A percentile compares a stretch with the other conserved stretches of the same genome.
Conservation (phyloP, 352 stramenopile species). For the Phytophthora palmivora region DNA sequence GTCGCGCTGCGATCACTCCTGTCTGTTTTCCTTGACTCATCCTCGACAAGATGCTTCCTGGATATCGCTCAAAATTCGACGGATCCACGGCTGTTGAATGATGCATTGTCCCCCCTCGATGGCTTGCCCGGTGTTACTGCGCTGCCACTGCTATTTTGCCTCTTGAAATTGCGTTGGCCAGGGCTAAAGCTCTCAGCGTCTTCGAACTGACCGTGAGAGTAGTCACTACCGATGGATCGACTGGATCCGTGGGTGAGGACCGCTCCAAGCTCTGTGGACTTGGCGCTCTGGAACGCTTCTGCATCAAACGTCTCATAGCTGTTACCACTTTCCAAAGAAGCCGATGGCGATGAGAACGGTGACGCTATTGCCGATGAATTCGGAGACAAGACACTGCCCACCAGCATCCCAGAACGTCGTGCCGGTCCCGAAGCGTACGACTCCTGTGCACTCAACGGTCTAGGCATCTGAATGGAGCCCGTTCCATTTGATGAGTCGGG, state of each 20-base stretch:
- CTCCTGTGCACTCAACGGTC: constrained; percentile 24
- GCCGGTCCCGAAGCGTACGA: constrained; percentile 31
- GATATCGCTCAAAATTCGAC: constrained; percentile 66
- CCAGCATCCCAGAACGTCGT: constrained; percentile 41
- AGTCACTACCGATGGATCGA: constrained; percentile 43
- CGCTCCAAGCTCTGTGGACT: constrained; percentile 28
- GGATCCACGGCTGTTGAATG: constrained; percentile 46
- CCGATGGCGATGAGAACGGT: constrained; percentile 25
- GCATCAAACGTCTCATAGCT: constrained; percentile 49
- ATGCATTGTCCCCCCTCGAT: constrained; percentile 26
- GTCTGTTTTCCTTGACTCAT: neutral
- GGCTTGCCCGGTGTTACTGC: constrained; percentile 7
- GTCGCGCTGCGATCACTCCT: constrained; percentile 7
- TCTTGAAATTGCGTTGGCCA: constrained; percentile 9
- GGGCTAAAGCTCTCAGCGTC: constrained; percentile 39
- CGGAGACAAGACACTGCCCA: constrained; percentile 50
- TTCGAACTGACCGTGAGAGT: constrained; percentile 56
- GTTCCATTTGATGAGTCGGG: constrained; percentile 7
- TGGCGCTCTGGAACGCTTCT: constrained; percentile 43
- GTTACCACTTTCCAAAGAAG: constrained; percentile 16
- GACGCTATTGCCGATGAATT: constrained; percentile 36
- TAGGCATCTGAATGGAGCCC: constrained; percentile 23
- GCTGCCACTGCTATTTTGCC: constrained; percentile 14
- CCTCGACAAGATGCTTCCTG: constrained; percentile 1
- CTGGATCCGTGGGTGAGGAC: constrained; percentile 21